Percentiles rank a stretch among this genome's conserved stretches.
Conservation (phyloP, 352 stramenopile species). For the Pythium dissotocum region DNA sequence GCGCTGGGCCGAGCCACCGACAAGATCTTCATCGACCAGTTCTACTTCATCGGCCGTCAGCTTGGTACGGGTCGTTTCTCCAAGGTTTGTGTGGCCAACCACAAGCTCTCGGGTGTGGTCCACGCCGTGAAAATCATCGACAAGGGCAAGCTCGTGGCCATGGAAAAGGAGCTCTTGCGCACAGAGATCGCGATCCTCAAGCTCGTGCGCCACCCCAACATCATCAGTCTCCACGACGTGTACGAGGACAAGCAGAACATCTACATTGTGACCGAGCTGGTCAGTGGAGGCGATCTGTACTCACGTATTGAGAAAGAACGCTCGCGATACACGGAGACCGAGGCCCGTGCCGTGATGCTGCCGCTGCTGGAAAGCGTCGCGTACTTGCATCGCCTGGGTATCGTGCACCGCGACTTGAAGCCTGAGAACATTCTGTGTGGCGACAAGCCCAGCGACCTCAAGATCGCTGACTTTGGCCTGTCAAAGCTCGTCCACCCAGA, state of each 20-base stretch:
- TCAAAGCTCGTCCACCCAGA: conserved; percentile 92
- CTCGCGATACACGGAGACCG: conserved; percentile 84
- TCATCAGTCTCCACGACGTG: conserved; percentile 87
- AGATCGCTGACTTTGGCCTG: conserved; percentile 93
- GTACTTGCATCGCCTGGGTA: conserved; percentile 91
- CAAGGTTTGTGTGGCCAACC: conserved; percentile 77
- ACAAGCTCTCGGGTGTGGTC: conserved; percentile 62
- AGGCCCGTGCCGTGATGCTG: conserved; percentile 86
- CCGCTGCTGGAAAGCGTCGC: conserved; percentile 88
- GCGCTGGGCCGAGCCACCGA: conserved; percentile 80
- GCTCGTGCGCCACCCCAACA: conserved; percentile 89
- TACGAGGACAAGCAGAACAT: conserved; percentile 93
- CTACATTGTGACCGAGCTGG: conserved; percentile 98
- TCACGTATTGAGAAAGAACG: conserved; percentile 92
- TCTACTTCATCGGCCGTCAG: conserved; percentile 87
- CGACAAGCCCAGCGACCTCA: conserved; percentile 84
- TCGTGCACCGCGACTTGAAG: conserved; percentile 90
- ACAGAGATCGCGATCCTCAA: conserved; percentile 95
- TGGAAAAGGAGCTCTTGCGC: conserved; percentile 89
- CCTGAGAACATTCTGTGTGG: conserved; percentile 90
- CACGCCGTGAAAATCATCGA: conserved; percentile 94
- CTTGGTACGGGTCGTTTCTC: conserved; percentile 90
- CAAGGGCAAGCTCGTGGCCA: conserved; percentile 85
- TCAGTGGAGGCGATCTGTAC: conserved; percentile 96
- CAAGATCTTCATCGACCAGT: conserved; percentile 88